Evolutionary conservation across 2,329 filamentous ascomycete genomes (phyloP).

Genomic region (Hansfordia pulvinata): DNA sequence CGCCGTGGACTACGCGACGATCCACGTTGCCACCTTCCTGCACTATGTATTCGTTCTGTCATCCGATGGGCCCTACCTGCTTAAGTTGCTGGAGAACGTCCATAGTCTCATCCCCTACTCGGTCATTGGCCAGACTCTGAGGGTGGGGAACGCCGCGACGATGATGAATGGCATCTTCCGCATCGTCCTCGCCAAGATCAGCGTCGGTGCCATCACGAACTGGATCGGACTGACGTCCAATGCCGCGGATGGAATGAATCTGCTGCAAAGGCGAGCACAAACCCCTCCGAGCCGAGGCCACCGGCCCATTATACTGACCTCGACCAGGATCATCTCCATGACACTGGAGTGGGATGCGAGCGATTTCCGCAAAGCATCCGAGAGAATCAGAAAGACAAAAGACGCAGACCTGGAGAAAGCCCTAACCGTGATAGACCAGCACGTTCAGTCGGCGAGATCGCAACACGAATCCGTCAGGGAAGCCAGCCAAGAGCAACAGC

Average conservation of each 20-base stretch:
- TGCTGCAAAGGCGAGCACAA: slow-evolving; percentile 43
- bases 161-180: slow-evolving; percentile 69
- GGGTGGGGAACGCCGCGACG: slow-evolving; percentile 64
- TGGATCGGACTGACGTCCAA: slow-evolving; percentile 63
- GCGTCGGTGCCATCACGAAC: slow-evolving; percentile 60
- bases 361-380: slow-evolving; percentile 52
- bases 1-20: slow-evolving; percentile 40
- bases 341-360: slow-evolving; percentile 60
- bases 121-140: slow-evolving; percentile 58
- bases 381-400: slow-evolving; percentile 50
- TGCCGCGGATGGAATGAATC: slow-evolving; percentile 67
- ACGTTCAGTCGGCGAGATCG: slow-evolving; percentile 35
- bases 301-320: slow-evolving; percentile 3
- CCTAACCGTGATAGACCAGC: slow-evolving; percentile 43
- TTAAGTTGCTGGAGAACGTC: slow-evolving; percentile 56
- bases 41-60: slow-evolving; percentile 63
- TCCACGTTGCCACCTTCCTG: slow-evolving; percentile 57
- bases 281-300: neutral
- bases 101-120: slow-evolving; percentile 61
- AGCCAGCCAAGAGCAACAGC: slow-evolving; percentile 31
- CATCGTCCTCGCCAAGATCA: slow-evolving; percentile 65
- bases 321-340: slow-evolving; percentile 53
- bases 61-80: slow-evolving; percentile 60
- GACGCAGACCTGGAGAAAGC: slow-evolving; percentile 45
- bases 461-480: slow-evolving; percentile 45